Conservation (phyloP, 108 stramenopile genomes). For the Ochromonas danica region DNA sequence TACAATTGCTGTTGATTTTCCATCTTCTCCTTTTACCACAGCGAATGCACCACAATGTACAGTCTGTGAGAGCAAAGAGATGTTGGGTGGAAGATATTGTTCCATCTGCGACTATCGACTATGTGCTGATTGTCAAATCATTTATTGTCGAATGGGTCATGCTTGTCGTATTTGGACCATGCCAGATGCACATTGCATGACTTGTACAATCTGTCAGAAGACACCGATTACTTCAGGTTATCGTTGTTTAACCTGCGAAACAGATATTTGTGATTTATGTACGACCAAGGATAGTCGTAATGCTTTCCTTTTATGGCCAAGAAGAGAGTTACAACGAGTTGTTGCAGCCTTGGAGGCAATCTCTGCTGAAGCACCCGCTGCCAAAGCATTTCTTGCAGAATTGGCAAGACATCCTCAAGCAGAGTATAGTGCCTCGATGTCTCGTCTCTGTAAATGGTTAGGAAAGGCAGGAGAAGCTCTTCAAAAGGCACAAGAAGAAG, state of each 20-base stretch:
- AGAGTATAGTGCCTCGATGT: background rate
- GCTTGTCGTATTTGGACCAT: background rate
- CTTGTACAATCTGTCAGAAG: background rate
- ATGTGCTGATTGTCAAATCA: slow-evolving; percentile 5
- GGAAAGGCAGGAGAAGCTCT: no score
- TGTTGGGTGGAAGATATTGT: background rate
- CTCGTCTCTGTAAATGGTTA: background rate
- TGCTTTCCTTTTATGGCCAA: slow-evolving; percentile 10
- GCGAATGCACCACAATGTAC: no score
- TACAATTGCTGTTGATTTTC: no score
- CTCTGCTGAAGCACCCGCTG: background rate
- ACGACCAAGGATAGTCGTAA: slow-evolving; percentile 1
- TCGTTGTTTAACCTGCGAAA: background rate
- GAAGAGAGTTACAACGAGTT: background rate
- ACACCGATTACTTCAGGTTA: background rate
- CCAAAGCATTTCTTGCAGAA: background rate
- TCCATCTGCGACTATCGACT: background rate
- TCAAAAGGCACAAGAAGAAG: no score
- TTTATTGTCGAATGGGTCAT: slow-evolving; percentile 12
- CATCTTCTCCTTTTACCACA: no score
- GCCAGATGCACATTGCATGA: slow-evolving; percentile 1
- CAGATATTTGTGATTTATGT: slow-evolving; percentile 25
- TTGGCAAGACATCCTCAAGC: background rate
- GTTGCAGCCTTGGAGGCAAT: background rate
- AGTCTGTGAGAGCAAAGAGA: no score